Evolutionary conservation across 768 basidiomycete genomes (phyloP), one percentile per base, ranked within the genome.

Genomic region (Tricholoma sp.): DNA sequence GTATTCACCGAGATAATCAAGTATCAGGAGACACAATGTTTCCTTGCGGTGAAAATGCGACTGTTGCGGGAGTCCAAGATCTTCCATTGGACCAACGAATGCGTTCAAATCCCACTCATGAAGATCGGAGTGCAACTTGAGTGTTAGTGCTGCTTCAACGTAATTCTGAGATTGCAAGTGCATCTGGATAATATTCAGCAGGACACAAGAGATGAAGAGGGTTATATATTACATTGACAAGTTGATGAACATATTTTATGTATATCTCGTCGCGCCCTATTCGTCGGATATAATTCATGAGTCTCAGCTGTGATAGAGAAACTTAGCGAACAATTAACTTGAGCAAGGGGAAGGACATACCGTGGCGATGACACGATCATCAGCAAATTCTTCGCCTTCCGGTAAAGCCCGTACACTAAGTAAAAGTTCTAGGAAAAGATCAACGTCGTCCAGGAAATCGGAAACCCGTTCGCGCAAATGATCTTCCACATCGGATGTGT

Each of bases 21-120:
- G 81, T 57, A 95, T 94, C 56, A 95, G 76, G 43, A 97, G 78
- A 62, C 89, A 93, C 2, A 98, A 76, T 0, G 93, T 93, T 72
- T 98, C 96, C 67, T 96, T 97, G 47, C 96, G 83, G 56, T 90
- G 89, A 71, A 98, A 98, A 34, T 93, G 88, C 2, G 89, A 94
- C 67, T 98, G 96, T 49, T 91, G 88, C 1, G 94, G 95, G 37
- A 98, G 74, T 16, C 88, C 85, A 37, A 98, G 81, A 55, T 93
- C 94, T 66, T 91, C 89, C 85, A 95, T 90, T 0, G 94, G 89
- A 0, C 85, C 83, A 41, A 93, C 85, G 59, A 91, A 91, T 0
- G 83, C 75, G 62, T 84, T 85, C 16, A 89, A 75, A 72, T 91
- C 86, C 95, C 96, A 98, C 53, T 88, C 83, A 65, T 96, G 91